These are phyloP conservation scores for Holtermannia corniformis DNA, from an alignment of 768 basidiomycete species.

Conservation along the genomic window DNA sequence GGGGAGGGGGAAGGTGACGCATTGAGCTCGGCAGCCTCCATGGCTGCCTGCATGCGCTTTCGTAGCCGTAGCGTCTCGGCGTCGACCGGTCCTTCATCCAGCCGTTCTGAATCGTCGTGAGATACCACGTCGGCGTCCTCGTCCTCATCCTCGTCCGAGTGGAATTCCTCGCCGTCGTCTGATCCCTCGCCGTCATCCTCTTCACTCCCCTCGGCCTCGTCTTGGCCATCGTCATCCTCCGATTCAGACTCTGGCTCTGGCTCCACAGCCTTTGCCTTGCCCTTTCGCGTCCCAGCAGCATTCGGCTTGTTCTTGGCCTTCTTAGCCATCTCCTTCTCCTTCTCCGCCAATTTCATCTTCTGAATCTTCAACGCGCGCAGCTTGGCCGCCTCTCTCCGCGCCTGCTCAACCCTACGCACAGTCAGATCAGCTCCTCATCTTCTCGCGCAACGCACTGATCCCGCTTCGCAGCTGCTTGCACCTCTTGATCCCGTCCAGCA, in stretches of 20 bases:
- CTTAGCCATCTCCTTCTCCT: not conserved
- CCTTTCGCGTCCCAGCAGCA: not conserved
- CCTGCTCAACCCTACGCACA: not conserved
- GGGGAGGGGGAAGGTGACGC: constrained; percentile 1
- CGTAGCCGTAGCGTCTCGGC: constrained; percentile 6
- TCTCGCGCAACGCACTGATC: not conserved
- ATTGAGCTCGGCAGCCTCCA: constrained; percentile 15
- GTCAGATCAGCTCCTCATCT: not conserved
- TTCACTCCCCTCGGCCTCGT: constrained; percentile 3
- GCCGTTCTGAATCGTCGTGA: constrained; percentile 1
- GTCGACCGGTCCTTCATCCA: constrained; percentile 1
- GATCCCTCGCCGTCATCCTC: constrained; percentile 1
- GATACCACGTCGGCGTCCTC: constrained; percentile 5
- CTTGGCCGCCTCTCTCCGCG: constrained; percentile 4
- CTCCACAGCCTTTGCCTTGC: not conserved
- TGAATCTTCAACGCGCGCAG: constrained; percentile 6
- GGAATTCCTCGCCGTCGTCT: not conserved
- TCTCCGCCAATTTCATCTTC: constrained; percentile 1
- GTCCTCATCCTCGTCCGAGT: constrained; percentile 2
- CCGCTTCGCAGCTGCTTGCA: constrained; percentile 1
- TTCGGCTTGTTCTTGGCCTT: not conserved
- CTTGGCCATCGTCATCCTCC: constrained; percentile 6
- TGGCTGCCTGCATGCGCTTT: constrained; percentile 15
- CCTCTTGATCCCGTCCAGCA: constrained; percentile 3
- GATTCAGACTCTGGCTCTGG: constrained; percentile 2